A percentile compares a stretch with the other conserved stretches of the same genome.
Conservation (phyloP, 176 grass and related monocot genomes). For the Eleusine coracana region DNA sequence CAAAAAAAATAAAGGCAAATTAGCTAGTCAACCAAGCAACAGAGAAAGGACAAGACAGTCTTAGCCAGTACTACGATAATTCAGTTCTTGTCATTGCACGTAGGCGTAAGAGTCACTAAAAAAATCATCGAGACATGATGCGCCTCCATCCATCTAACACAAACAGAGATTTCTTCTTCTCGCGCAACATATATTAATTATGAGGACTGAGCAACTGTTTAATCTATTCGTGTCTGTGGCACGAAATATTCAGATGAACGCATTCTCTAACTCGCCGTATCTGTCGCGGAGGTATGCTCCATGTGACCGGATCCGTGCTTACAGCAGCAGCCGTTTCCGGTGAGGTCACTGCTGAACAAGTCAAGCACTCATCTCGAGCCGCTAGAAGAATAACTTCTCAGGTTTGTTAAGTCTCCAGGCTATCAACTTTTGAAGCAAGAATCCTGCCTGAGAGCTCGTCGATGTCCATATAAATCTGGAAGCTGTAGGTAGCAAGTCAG, state of each 20-base stretch:
- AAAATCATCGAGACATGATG: neutral
- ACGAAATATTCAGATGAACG: neutral
- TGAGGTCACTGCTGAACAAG: slow-evolving; percentile 40
- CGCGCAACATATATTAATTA: neutral
- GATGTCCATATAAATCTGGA: too few species aligned
- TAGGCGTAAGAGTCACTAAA: neutral
- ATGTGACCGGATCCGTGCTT: slow-evolving; percentile 45
- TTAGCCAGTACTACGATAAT: neutral
- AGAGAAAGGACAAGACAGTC: neutral
- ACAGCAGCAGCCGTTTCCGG: slow-evolving; percentile 26
- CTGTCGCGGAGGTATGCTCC: neutral
- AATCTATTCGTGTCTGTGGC: too few species aligned
- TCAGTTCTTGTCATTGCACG: neutral
- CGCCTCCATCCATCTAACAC: neutral
- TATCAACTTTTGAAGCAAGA: too few species aligned
- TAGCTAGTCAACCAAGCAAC: neutral
- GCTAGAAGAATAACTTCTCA: neutral
- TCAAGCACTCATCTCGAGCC: neutral
- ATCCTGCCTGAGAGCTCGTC: too few species aligned
- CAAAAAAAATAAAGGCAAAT: neutral
- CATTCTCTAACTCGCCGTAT: neutral
- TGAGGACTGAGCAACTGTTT: neutral
- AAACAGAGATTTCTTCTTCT: neutral
- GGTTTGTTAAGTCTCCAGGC: neutral
- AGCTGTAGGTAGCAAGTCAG: too few species aligned